Evolutionary conservation across 148 eudicot genomes (phyloP).

Genomic region (Rhododendron ferrugineum): DNA sequence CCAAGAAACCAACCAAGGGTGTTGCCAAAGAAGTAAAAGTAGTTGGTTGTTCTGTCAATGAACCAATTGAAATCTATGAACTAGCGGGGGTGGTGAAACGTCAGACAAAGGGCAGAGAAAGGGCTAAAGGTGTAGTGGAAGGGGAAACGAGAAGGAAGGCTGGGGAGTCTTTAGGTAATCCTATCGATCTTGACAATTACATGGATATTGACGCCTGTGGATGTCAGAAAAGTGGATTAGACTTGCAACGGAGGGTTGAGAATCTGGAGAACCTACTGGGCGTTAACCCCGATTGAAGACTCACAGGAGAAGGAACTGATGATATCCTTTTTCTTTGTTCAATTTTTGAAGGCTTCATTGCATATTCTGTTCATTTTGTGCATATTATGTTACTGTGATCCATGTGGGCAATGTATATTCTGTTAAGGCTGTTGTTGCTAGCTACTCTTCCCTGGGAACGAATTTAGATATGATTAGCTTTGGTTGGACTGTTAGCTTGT

Average conservation of each 20-base stretch:
- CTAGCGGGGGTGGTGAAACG: not conserved
- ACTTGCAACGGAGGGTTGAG: conserved; percentile 6
- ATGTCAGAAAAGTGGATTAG: not conserved
- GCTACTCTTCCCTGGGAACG: not conserved
- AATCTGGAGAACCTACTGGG: conserved; percentile 2
- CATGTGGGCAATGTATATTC: not conserved
- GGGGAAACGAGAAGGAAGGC: not conserved
- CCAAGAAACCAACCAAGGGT: not conserved
- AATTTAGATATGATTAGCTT: not conserved
- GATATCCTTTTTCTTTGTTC: not conserved
- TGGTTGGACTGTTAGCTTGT: not conserved
- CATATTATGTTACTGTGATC: not conserved
- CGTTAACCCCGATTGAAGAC: not conserved
- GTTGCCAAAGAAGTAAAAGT: not conserved
- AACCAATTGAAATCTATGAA: not conserved
- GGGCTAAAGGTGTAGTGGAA: not conserved
- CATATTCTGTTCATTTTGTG: not conserved
- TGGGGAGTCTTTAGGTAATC: not conserved
- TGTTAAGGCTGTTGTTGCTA: not conserved
- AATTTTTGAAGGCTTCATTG: not conserved
- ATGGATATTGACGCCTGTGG: not conserved
- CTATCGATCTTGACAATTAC: not conserved
- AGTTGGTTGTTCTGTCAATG: not conserved
- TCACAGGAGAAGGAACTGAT: not conserved
- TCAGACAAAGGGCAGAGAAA: not conserved